Evolutionary conservation across 805 yeast genomes (phyloP).

Genomic region (Komagataella kurtzmanii): DNA sequence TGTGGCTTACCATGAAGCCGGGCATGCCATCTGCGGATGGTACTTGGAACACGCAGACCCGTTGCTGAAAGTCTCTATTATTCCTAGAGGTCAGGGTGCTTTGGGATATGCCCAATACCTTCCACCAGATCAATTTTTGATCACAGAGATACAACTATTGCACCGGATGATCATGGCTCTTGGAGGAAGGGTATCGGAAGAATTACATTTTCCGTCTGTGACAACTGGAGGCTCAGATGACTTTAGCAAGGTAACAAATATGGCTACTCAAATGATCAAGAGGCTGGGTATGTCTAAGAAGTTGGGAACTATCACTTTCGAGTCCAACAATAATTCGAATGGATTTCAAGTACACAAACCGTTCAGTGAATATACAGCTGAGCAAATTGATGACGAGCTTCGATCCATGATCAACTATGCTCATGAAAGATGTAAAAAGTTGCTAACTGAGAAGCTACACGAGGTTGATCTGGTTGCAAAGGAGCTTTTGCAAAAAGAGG

Average conservation of each 20-base stretch:
- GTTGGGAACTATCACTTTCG: constrained; percentile 46
- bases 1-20: constrained; percentile 94
- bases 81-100: constrained; percentile 92
- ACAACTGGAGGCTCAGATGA: constrained; percentile 92
- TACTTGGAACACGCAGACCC: constrained; percentile 81
- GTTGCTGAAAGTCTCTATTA: constrained; percentile 79
- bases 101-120: constrained; percentile 92
- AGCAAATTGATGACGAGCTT: constrained; percentile 55
- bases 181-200: constrained; percentile 90
- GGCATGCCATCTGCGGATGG: constrained; percentile 97
- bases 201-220: constrained; percentile 72
- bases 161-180: constrained; percentile 91
- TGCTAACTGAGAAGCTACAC: constrained; percentile 43
- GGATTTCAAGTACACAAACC: constrained; percentile 43
- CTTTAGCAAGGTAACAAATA: constrained; percentile 78
- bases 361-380: constrained; percentile 62
- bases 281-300: constrained; percentile 79
- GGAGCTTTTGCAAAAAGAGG: constrained; percentile 58
- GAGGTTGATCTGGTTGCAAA: constrained; percentile 64
- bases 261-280: constrained; percentile 85
- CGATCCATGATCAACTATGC: constrained; percentile 54
- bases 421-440: constrained; percentile 40
- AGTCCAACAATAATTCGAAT: constrained; percentile 25
- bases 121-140: constrained; percentile 78
- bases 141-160: constrained; percentile 59